These are phyloP conservation scores for Posidonia australis DNA, from an alignment of 106 monocot species.

Conservation along the genomic window DNA sequence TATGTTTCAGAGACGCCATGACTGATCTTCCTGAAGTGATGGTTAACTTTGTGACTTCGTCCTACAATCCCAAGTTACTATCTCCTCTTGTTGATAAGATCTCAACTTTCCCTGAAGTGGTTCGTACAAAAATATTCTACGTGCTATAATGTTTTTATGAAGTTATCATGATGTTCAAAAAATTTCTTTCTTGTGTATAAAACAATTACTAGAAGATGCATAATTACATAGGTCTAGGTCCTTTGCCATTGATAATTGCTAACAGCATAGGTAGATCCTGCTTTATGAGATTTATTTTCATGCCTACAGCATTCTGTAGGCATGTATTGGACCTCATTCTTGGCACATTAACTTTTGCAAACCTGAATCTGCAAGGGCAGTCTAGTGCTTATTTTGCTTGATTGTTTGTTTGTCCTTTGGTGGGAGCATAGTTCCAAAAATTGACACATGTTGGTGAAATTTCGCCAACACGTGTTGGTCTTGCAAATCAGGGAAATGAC, in stretches of 20 bases:
- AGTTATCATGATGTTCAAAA: neutral
- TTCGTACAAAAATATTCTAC: constrained; percentile 18
- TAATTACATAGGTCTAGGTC: no score
- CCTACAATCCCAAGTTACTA: constrained; percentile 56
- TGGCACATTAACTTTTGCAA: no score
- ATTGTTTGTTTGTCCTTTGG: no score
- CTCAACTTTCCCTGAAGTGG: constrained; percentile 77
- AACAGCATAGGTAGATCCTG: neutral
- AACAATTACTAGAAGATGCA: neutral
- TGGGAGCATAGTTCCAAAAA: no score
- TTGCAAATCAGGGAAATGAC: no score
- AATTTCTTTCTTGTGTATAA: neutral
- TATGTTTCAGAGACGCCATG: constrained; percentile 49
- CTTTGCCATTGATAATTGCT: neutral
- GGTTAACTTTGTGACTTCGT: constrained; percentile 97
- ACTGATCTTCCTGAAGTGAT: constrained; percentile 66
- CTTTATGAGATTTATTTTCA: neutral
- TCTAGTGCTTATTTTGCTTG: no score
- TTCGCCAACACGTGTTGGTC: no score
- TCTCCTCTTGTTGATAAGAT: constrained; percentile 60
- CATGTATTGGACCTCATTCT: no score
- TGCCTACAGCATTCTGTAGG: neutral
- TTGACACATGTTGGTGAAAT: no score
- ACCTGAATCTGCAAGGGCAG: no score
- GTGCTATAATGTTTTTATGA: neutral